phyloP scores from a whole-genome alignment of 2,329 filamentous ascomycete species.

The Leptographium lundbergii region DNA sequence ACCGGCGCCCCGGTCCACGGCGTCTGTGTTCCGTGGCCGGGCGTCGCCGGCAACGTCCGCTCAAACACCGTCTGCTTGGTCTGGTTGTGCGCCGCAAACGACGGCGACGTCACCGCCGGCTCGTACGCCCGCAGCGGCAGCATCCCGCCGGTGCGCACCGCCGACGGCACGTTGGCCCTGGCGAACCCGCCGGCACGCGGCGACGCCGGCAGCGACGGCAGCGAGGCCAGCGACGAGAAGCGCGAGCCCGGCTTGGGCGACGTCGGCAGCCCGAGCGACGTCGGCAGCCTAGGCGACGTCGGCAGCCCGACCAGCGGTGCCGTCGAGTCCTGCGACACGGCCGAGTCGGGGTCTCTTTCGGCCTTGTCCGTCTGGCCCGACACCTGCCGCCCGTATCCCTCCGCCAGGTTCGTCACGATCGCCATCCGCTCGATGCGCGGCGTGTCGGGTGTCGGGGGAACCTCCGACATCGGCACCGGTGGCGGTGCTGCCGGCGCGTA shows the following conservation, averaged over 20 bases:
- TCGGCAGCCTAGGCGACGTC: too few relatives aligned
- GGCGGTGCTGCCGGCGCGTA: constrained; percentile 46
- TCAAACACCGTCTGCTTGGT: constrained; percentile 56
- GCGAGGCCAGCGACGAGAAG: constrained; percentile 16
- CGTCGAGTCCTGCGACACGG: constrained; percentile 37
- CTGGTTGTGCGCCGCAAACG: constrained; percentile 21
- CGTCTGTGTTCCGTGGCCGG: constrained; percentile 41
- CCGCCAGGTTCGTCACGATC: constrained; percentile 3
- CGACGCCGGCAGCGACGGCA: constrained; percentile 13
- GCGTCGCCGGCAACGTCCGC: constrained; percentile 35
- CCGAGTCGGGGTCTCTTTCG: constrained; percentile 37
- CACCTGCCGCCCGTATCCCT: constrained; percentile 4
- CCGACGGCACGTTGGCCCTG: constrained; percentile 32
- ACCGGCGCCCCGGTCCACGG: constrained; percentile 49
- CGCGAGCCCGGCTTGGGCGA: constrained; percentile 32
- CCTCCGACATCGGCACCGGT: constrained; percentile 30
- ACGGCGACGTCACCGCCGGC: constrained; percentile 38
- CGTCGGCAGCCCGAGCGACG: constrained; percentile 38
- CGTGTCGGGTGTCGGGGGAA: constrained; percentile 33
- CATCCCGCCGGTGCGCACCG: constrained; percentile 42
- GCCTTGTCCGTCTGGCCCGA: constrained; percentile 17
- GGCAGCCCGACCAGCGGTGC: constrained; percentile 39
- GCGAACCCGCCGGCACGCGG: constrained; percentile 1
- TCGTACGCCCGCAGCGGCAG: constrained; percentile 52
- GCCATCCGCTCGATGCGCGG: constrained; percentile 39